These are phyloP conservation scores for Plasmodium gallinaceum DNA, from an alignment of 169 alveolate species.

Conservation along the genomic window DNA sequence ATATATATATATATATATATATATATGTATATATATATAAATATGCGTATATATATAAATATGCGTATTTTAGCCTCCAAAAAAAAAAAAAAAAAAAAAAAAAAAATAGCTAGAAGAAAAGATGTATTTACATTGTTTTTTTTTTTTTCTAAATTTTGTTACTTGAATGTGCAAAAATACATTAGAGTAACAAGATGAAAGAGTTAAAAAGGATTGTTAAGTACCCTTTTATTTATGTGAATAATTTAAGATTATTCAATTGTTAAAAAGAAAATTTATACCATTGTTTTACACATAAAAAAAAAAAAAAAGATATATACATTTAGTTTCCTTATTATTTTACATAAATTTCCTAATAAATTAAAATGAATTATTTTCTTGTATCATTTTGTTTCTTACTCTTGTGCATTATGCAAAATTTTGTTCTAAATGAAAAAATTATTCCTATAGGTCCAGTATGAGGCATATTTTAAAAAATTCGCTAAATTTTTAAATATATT, in stretches of 20 bases:
- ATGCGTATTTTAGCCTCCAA: background rate
- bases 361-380: constrained; percentile 50
- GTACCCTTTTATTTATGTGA: too few species aligned
- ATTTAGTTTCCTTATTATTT: background rate
- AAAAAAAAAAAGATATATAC: too few species aligned
- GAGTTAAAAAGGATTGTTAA: background rate
- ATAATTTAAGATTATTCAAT: too few species aligned
- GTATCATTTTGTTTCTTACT: constrained; percentile 41
- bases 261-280: too few species aligned
- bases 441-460: constrained; percentile 75
- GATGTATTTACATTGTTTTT: constrained; percentile 58
- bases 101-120: constrained; percentile 21
- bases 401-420: constrained; percentile 36
- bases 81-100: constrained; percentile 12
- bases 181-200: background rate
- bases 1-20: constrained; percentile 2
- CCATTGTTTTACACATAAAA: too few species aligned
- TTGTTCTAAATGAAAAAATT: constrained; percentile 74
- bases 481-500: too few species aligned
- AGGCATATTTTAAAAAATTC: background rate
- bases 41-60: constrained; percentile 3
- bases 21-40: too few species aligned
- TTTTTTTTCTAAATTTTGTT: constrained; percentile 22
- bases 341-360: too few species aligned
- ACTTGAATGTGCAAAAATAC: constrained; percentile 4